These are phyloP conservation scores for Lepiota venenata DNA, from an alignment of 768 basidiomycete genomes.

Conservation along the genomic window DNA sequence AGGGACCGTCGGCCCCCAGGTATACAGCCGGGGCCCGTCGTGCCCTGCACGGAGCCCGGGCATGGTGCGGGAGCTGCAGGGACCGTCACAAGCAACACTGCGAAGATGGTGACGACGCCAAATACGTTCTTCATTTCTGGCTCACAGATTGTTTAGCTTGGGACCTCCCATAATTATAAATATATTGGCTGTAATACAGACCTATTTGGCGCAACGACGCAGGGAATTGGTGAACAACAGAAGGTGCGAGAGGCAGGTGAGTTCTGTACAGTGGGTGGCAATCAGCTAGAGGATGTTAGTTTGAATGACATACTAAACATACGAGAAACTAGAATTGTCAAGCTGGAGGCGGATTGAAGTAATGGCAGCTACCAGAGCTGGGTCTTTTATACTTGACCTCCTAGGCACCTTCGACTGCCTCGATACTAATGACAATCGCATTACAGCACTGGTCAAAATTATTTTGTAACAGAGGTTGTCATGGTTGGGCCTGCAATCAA, in stretches of 20 bases:
- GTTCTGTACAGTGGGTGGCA: background rate
- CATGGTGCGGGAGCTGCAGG: background rate
- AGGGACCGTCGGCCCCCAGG: too few species aligned
- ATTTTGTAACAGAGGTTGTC: background rate
- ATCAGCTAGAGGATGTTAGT: too few species aligned
- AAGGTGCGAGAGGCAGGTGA: background rate
- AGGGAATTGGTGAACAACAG: background rate
- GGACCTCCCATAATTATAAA: too few species aligned
- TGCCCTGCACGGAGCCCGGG: too few species aligned
- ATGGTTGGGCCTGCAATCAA: background rate
- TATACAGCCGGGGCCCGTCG: too few species aligned
- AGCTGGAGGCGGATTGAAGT: background rate
- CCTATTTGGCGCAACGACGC: background rate
- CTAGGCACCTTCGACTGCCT: background rate
- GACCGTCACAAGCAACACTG: background rate
- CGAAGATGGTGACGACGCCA: background rate
- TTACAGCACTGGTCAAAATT: background rate
- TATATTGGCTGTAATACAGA: background rate
- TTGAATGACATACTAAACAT: background rate
- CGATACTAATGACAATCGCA: too few species aligned
- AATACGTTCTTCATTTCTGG: slow-evolving; percentile 5
- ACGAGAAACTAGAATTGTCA: background rate
- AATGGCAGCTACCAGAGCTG: too few species aligned
- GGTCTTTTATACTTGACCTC: background rate
- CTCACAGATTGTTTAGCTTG: background rate